Evolutionary conservation across 352 stramenopile genomes (phyloP), one percentile per base, ranked within the genome.

Genomic region (Phytophthora boehmeriae): DNA sequence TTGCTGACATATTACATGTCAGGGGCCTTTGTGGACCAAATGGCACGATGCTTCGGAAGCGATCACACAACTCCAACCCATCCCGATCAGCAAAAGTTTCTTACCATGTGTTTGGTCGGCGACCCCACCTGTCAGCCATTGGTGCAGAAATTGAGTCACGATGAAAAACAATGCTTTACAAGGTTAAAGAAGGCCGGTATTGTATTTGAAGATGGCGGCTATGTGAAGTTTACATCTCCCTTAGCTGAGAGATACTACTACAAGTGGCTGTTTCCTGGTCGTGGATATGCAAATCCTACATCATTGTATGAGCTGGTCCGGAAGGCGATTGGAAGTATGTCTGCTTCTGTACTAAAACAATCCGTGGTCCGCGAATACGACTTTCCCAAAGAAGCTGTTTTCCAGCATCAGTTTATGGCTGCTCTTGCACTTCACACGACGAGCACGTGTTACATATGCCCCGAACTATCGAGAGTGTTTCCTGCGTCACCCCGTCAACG

Each of bases 401-500:
- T 66, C 44, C 63, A 71, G 36, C 57, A 67, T 44, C 54, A 56
- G 4, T 55, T 71, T 11, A 61, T 63, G 54, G 48, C 19, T 28
- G 53, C 5, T n/a, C 17, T 69, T 22, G 46, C 46, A 11, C 8
- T 50, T 4, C 8, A 46, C 16, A 55, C 61, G 8, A 1, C 16
- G 1, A 19, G 8, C 14, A 51, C 10, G 5, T 60, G 34, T n/a
- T 56, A 19, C 1, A 64, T 69, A 52, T 64, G 54, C 32, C 53
- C 47, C 5, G 61, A 64, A 28, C 22, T 69, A 13, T 64, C 47
- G 41, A 13, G 34, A 1, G 27, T 50, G 0, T 63, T 63, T 32
- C 43, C 43, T 39, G n/a, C 8, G 16, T 38, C 19, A 1, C 11
- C 5, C 3, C 11, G 22, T 22, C 30, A 45, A 8, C 13, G 6